These are phyloP conservation scores for Graphiopsis chlorocephala DNA, from an alignment of 2,329 filamentous ascomycete species.

Conservation along the genomic window DNA sequence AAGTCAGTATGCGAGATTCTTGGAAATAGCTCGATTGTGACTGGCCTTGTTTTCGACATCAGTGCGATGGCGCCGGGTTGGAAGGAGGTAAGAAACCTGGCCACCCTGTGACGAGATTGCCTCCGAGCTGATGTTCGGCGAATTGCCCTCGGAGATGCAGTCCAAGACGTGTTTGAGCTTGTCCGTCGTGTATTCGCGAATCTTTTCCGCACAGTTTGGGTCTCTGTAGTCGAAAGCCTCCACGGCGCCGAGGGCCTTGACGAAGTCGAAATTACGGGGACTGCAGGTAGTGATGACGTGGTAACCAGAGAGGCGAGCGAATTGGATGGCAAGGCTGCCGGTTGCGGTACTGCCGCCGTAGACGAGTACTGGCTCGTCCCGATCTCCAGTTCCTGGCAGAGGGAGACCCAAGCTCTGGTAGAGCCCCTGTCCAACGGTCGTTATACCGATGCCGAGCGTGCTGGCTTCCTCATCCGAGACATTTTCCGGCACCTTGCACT, in stretches of 20 bases:
- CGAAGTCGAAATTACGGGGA: constrained; percentile 48
- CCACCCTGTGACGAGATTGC: constrained; percentile 37
- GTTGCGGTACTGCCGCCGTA: constrained; percentile 55
- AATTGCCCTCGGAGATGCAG: constrained; percentile 44
- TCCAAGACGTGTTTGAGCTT: constrained; percentile 48
- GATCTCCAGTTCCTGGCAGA: constrained; percentile 45
- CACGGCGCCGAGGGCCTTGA: constrained; percentile 48
- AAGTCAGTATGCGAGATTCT: background rate
- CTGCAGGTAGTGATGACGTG: constrained; percentile 49
- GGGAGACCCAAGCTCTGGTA: constrained; percentile 46
- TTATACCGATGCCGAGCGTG: constrained; percentile 52
- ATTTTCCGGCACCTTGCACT: constrained; percentile 47
- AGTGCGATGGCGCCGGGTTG: constrained; percentile 39
- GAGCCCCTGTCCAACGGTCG: constrained; percentile 50
- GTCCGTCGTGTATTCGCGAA: constrained; percentile 46
- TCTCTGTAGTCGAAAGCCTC: constrained; percentile 52
- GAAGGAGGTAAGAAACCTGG: constrained; percentile 39
- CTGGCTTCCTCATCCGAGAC: constrained; percentile 52
- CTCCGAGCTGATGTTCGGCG: constrained; percentile 40
- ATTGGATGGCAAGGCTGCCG: constrained; percentile 51
- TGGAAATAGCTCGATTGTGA: background rate
- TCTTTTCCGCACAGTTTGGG: constrained; percentile 44
- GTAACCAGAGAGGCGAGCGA: constrained; percentile 34
- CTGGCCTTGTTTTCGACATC: constrained; percentile 41
- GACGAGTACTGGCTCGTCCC: constrained; percentile 42